Conservation (phyloP, 2,329 filamentous ascomycete species). For the Clarireedia sp. region DNA sequence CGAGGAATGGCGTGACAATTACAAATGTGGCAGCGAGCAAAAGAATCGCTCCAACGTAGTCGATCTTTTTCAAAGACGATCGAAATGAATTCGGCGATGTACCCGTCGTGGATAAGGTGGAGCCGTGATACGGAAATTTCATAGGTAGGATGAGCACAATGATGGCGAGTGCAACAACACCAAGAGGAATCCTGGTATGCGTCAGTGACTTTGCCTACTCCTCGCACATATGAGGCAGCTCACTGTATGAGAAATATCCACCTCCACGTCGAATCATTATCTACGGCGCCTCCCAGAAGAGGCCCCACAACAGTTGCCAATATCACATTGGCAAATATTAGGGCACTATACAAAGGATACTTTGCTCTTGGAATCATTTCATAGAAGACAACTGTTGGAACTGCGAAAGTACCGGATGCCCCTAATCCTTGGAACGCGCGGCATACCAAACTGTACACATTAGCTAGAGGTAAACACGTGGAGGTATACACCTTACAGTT, state of each 20-base stretch:
- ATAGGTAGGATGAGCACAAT: background rate
- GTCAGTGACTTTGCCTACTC: background rate
- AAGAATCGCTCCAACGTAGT: background rate
- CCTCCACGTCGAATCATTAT: conserved; percentile 29
- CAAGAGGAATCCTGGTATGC: background rate
- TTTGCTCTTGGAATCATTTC: background rate
- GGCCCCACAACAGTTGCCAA: conserved; percentile 21
- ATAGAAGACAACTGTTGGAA: background rate
- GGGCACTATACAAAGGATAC: conserved; percentile 22
- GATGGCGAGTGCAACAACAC: background rate
- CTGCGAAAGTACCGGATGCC: conserved; percentile 35
- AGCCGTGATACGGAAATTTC: background rate
- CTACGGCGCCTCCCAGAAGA: conserved; percentile 28
- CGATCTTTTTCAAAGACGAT: background rate
- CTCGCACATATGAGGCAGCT: background rate
- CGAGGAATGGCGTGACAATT: background rate
- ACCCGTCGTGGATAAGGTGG: background rate
- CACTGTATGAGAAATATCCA: conserved; percentile 18
- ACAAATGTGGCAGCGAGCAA: background rate
- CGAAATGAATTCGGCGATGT: background rate
- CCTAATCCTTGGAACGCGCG: conserved; percentile 36
- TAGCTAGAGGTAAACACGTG: background rate
- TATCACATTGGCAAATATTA: conserved; percentile 8
- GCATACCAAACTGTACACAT: conserved; percentile 9
- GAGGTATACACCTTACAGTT: background rate